A percentile compares a stretch with the other conserved stretches of the same genome.
Evolutionary conservation across 345 rosid species (phyloP).

Genomic region (Camelina neglecta): DNA sequence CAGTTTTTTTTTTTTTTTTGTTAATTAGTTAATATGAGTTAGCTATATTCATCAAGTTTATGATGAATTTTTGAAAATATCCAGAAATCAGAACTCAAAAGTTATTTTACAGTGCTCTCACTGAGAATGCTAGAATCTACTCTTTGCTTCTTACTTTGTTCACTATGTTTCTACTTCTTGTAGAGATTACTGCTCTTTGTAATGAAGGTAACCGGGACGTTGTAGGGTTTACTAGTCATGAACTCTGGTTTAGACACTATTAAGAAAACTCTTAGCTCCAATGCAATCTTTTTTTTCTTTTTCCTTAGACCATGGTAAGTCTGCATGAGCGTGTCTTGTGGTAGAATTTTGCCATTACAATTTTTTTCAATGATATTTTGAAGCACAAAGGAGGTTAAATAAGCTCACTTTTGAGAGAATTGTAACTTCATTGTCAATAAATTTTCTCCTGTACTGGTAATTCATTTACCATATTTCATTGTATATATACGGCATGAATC

Average conservation of each 20-base stretch:
- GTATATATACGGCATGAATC: conserved; percentile 11
- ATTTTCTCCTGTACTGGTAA: neutral
- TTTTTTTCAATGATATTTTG: neutral
- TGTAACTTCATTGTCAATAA: neutral
- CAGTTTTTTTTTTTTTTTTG: neutral
- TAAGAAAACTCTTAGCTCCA: neutral
- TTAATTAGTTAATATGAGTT: too few relatives aligned
- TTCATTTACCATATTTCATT: conserved; percentile 20
- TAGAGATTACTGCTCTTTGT: neutral
- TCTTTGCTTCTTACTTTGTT: neutral
- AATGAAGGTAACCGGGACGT: neutral
- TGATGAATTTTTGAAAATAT: too few relatives aligned
- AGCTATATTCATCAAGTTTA: too few relatives aligned
- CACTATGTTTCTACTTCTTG: neutral
- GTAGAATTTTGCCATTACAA: conserved; percentile 2
- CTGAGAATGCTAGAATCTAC: neutral
- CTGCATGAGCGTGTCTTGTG: neutral
- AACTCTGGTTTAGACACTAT: conserved; percentile 14
- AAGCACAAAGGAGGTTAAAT: neutral
- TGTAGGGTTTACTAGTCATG: neutral
- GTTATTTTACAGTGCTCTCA: neutral
- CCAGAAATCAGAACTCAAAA: too few relatives aligned
- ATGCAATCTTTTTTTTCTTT: neutral
- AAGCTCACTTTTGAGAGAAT: neutral
- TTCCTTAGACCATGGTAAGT: neutral